Conservation (phyloP, 345 rosid species). For the Hibiscus syriacus region DNA sequence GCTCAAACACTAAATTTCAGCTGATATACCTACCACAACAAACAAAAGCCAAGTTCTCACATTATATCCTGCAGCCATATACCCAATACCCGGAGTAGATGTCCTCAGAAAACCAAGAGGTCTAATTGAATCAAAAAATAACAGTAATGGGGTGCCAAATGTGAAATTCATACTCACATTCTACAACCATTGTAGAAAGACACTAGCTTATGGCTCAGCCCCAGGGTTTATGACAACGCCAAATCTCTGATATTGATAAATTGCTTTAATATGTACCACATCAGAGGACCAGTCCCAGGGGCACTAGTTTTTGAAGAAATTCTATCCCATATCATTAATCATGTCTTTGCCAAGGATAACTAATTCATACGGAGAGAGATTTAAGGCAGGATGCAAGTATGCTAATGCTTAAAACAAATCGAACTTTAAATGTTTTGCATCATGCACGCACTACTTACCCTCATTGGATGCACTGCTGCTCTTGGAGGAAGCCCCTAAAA, state of each 20-base stretch:
- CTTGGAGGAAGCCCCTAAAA: slow-evolving; percentile 95
- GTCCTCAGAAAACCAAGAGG: neutral
- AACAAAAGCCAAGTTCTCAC: neutral
- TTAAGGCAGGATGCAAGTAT: slow-evolving; percentile 10
- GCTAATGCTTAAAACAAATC: slow-evolving; percentile 7
- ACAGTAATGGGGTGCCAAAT: neutral
- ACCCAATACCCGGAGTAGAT: neutral
- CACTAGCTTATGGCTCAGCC: neutral
- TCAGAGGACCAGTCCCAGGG: neutral
- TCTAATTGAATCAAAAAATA: too few species aligned
- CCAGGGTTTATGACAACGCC: neutral
- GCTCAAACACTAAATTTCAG: slow-evolving; percentile 1
- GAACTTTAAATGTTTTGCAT: slow-evolving; percentile 8
- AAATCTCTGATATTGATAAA: neutral
- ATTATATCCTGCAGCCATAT: neutral
- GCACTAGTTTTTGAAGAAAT: slow-evolving; percentile 1
- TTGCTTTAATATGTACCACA: neutral
- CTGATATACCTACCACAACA: neutral
- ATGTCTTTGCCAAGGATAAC: neutral
- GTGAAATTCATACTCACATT: neutral
- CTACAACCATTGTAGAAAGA: neutral
- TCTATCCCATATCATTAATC: neutral
- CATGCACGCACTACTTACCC: slow-evolving; percentile 81
- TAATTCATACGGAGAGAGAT: neutral
- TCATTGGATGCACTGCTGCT: slow-evolving; percentile 98